Evolutionary conservation across 2,329 filamentous ascomycete genomes (phyloP), one percentile per base, ranked within the genome.

Genomic region (Alternaria incomplexa): DNA sequence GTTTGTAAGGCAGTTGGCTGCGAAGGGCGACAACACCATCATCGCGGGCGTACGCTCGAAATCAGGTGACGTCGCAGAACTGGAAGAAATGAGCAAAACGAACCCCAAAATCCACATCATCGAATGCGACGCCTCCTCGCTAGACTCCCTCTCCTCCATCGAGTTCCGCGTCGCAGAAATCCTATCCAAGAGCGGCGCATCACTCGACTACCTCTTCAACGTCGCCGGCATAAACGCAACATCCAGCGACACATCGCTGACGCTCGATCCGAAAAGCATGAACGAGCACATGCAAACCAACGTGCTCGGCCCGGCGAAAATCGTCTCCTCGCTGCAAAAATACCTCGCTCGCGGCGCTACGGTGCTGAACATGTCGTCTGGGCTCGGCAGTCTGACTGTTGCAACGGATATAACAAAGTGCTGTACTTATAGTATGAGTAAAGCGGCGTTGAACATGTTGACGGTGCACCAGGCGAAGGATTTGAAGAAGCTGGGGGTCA

Each of bases 301-400:
- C 58, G 83, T 85, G 4, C 58, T 85, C 17, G 84, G 84, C 0
- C 84, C 84, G 0, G 83, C 83, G 1, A 83, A 83, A 60, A 77
- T 81, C 7, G 78, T 83, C 0, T 76, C 84, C 67, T 75, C 77
- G 2, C 64, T 85, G 0, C 56, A 65, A 12, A 67, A 63, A 26
- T 72, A 78, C n/a, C 63, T 81, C 1, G 72, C 73, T 6, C 47
- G 71, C 1, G 70, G 73, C 9, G 78, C 74, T 4, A 66, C 74
- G 5, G 73, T 80, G 4, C 58, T 81, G 67, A 81, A 80, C 62
- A 71, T 80, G 71, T 71, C 73, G 12, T 73, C 67, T 15, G 79
- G 78, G 3, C 65, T 81, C 4, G 79, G 70, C 1, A 74, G 69
- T 56, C 66, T 79, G 73, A 70, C 66, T 13, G 71, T 76, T 1